phyloP scores from a whole-genome alignment of 2,329 filamentous ascomycete genomes.

The Penicillium frequentans region DNA sequence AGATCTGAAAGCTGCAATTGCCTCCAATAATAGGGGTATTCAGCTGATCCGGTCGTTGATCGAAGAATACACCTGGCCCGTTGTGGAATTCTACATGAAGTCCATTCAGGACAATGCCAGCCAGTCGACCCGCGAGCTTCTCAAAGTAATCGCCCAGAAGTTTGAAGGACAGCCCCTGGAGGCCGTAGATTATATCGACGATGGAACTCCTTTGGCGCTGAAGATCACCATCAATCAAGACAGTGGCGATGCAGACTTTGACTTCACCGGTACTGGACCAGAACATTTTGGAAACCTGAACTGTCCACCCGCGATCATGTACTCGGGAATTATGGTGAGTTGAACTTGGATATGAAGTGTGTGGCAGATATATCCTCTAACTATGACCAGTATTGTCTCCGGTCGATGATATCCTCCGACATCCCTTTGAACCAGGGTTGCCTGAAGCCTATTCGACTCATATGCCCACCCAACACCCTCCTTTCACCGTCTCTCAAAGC shows the following conservation, averaged over 20 bases:
- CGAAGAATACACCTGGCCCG: constrained; percentile 51
- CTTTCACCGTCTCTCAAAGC: constrained; percentile 69
- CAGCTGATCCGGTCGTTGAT: constrained; percentile 37
- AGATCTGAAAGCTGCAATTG: constrained; percentile 47
- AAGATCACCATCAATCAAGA: constrained; percentile 68
- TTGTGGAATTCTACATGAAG: constrained; percentile 35
- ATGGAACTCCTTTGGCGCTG: constrained; percentile 70
- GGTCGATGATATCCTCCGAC: constrained; percentile 72
- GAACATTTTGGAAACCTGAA: constrained; percentile 61
- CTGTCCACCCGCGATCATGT: constrained; percentile 70
- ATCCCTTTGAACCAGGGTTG: constrained; percentile 82
- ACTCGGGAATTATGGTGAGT: constrained; percentile 76
- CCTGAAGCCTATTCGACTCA: constrained; percentile 67
- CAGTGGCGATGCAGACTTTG: constrained; percentile 69
- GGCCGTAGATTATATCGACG: constrained; percentile 76
- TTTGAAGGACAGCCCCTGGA: background rate
- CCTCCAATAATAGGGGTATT: constrained; percentile 46
- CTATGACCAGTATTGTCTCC: constrained; percentile 43
- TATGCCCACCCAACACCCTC: constrained; percentile 68
- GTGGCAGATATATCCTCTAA: background rate
- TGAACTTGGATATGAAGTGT: background rate
- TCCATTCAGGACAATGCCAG: constrained; percentile 10
- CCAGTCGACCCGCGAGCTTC: background rate
- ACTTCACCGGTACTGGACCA: constrained; percentile 66
- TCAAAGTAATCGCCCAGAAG: background rate